Conservation (phyloP, 2,329 filamentous ascomycete species). For the Exophiala oligosperma region DNA sequence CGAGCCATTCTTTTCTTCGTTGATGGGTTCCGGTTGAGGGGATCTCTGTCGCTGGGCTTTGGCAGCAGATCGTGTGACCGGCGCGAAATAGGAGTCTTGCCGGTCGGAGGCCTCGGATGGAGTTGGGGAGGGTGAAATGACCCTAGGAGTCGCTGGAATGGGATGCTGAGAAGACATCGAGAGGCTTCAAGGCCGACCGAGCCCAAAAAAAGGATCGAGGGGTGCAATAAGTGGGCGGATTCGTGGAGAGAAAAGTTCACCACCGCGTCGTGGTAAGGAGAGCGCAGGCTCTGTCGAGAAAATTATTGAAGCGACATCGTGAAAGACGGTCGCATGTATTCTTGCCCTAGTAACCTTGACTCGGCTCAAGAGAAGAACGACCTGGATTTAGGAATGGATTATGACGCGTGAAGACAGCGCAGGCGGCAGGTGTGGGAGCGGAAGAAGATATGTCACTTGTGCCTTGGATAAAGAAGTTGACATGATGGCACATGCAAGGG, state of each 20-base stretch:
- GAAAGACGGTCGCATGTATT: neutral
- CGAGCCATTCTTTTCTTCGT: conserved; percentile 56
- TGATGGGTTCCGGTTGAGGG: conserved; percentile 55
- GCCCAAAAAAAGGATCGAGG: neutral
- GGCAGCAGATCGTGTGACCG: conserved; percentile 73
- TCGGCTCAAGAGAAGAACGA: neutral
- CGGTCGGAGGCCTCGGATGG: conserved; percentile 58
- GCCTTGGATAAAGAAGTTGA: conserved; percentile 1
- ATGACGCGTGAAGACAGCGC: neutral
- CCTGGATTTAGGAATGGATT: neutral
- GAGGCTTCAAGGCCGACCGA: neutral
- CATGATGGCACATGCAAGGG: conserved; percentile 5
- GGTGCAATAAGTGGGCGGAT: neutral
- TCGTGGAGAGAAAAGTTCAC: neutral
- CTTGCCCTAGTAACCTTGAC: neutral
- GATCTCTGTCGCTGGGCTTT: conserved; percentile 51
- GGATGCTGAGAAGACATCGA: conserved; percentile 51
- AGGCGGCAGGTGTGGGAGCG: neutral
- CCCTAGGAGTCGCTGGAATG: conserved; percentile 77
- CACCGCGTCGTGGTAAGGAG: neutral
- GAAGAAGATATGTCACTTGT: neutral
- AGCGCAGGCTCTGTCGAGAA: neutral
- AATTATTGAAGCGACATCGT: neutral
- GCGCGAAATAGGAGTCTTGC: conserved; percentile 68
- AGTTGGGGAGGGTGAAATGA: conserved; percentile 85